Evolutionary conservation across 192 early-diverging fungal species (phyloP).

Genomic region (Coemansia sp.): DNA sequence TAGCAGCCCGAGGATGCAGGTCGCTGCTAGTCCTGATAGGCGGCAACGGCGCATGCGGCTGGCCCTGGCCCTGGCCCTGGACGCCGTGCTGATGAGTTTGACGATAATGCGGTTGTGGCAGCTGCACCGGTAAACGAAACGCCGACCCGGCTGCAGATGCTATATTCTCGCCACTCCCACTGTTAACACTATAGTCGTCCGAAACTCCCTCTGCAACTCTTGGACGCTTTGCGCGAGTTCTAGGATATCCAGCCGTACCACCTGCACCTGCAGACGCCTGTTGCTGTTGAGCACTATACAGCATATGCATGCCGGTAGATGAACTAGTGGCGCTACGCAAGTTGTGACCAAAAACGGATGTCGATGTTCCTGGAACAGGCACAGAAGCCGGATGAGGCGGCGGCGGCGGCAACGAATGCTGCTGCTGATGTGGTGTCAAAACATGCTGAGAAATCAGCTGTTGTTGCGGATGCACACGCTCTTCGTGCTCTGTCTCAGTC

Average conservation of each 20-base stretch:
- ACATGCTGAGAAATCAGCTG: slow-evolving; percentile 5
- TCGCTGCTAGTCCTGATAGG: slow-evolving; percentile 22
- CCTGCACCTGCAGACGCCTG: slow-evolving; percentile 4
- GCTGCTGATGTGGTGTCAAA: slow-evolving; percentile 7
- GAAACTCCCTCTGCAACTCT: slow-evolving; percentile 15
- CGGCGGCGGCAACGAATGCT: slow-evolving; percentile 7
- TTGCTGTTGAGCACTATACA: slow-evolving; percentile 10
- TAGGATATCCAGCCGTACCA: slow-evolving; percentile 12
- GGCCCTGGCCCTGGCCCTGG: slow-evolving; percentile 1
- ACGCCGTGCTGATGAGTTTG: slow-evolving; percentile 20
- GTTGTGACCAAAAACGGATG: slow-evolving; percentile 4
- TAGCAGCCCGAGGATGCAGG: background rate
- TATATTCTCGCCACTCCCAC: background rate
- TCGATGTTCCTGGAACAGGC: background rate
- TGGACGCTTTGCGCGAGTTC: slow-evolving; percentile 26
- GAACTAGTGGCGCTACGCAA: slow-evolving; percentile 31
- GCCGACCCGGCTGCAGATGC: background rate
- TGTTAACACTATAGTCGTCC: slow-evolving; percentile 1
- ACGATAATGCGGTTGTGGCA: slow-evolving; percentile 3
- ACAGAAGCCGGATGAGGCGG: slow-evolving; percentile 10
- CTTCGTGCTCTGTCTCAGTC: background rate
- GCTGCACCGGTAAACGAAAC: background rate
- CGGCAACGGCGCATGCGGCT: slow-evolving; percentile 20
- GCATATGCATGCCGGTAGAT: slow-evolving; percentile 14
- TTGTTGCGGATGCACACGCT: background rate